These are phyloP conservation scores for Gossypium longicalyx DNA, from an alignment of 345 rosid species.

Conservation along the genomic window DNA sequence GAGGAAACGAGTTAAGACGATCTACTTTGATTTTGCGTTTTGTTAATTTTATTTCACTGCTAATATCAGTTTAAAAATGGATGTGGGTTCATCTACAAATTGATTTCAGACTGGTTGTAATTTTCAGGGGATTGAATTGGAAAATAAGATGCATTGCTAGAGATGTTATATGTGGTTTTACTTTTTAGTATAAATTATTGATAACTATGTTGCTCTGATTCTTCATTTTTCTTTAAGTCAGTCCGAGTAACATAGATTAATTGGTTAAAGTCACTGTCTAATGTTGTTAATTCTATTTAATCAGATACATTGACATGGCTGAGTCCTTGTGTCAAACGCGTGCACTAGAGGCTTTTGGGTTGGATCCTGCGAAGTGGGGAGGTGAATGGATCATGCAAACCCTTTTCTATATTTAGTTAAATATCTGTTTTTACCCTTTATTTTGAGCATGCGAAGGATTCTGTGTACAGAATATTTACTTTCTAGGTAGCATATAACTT, in stretches of 20 bases:
- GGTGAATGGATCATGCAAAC: slow-evolving; percentile 35
- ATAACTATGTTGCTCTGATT: background rate
- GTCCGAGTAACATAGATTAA: background rate
- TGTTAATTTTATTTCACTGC: background rate
- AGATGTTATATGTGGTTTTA: background rate
- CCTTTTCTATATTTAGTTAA: background rate
- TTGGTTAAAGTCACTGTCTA: background rate
- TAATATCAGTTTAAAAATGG: background rate
- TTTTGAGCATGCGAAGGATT: background rate
- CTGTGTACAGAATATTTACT: background rate
- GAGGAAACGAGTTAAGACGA: slow-evolving; percentile 80
- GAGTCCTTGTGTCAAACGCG: slow-evolving; percentile 86
- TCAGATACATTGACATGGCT: slow-evolving; percentile 93
- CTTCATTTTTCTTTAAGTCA: background rate
- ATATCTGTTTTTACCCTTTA: background rate
- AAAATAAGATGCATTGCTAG: background rate
- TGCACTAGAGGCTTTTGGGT: slow-evolving; percentile 73
- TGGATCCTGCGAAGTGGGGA: slow-evolving; percentile 96
- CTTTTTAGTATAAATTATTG: background rate
- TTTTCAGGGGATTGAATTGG: background rate
- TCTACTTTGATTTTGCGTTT: background rate
- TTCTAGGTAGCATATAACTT: slow-evolving; percentile 14
- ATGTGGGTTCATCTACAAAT: background rate
- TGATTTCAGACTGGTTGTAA: background rate
- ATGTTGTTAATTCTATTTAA: background rate